Percentiles rank a stretch among this genome's conserved stretches.
These are phyloP conservation scores for Talaromyces sp. DNA, from an alignment of 2,329 filamentous ascomycete species.

Conservation along the genomic window DNA sequence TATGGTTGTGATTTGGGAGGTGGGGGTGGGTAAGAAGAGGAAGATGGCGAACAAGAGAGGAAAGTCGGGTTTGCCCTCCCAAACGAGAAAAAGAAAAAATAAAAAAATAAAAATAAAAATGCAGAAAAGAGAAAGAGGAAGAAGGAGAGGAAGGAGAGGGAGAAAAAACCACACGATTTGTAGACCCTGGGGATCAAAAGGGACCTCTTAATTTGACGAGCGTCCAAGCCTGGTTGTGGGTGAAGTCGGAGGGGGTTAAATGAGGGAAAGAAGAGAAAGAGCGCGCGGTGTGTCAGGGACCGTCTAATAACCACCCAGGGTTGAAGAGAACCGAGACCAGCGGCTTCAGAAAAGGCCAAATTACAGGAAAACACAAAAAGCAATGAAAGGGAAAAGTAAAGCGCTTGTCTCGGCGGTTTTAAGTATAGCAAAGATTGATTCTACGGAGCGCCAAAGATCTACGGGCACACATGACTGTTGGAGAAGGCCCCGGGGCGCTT, in stretches of 20 bases:
- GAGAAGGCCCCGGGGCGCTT: constrained; percentile 19
- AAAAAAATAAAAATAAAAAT: background rate
- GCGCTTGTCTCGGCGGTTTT: constrained; percentile 1
- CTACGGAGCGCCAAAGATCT: constrained; percentile 13
- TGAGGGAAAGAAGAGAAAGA: background rate
- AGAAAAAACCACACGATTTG: constrained; percentile 7
- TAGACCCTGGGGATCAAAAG: too few species aligned
- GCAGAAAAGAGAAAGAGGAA: constrained; percentile 4
- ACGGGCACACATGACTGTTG: constrained; percentile 26
- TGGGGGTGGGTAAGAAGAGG: background rate
- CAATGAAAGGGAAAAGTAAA: constrained; percentile 8
- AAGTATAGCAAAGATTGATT: background rate
- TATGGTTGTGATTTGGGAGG: background rate
- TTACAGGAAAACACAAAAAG: constrained; percentile 8
- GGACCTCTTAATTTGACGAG: too few species aligned
- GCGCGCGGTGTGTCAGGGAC: background rate
- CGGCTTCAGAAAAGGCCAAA: constrained; percentile 5
- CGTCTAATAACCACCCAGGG: background rate
- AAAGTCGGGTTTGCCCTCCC: background rate
- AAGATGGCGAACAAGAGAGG: constrained; percentile 3
- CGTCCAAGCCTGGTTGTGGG: too few species aligned
- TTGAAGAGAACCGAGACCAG: constrained; percentile 5
- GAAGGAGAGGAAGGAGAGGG: constrained; percentile 9
- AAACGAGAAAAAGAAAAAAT: background rate
- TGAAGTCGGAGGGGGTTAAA: background rate